Percentiles rank a stretch among this genome's conserved stretches.
phyloP scores from a whole-genome alignment of 2,329 filamentous ascomycete genomes.

The Zymoseptoria crescenta region DNA sequence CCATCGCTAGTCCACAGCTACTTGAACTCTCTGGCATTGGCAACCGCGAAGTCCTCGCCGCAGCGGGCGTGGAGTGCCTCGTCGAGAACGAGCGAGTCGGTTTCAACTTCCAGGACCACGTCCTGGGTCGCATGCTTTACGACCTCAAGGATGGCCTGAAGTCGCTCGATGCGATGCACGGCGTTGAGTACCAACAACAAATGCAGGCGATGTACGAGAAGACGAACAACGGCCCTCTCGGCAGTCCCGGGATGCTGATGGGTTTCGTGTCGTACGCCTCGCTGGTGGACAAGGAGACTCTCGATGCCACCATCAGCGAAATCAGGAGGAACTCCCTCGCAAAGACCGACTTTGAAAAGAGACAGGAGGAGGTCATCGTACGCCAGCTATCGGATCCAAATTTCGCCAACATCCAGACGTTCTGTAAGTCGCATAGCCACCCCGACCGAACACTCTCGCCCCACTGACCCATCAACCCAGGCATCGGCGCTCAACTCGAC shows the following conservation, averaged over 20 bases:
- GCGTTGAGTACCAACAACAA: slow-evolving; percentile 29
- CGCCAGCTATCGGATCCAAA: slow-evolving; percentile 27
- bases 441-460: neutral
- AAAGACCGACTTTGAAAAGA: slow-evolving; percentile 30
- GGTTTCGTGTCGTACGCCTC: slow-evolving; percentile 29
- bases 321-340: slow-evolving; percentile 29
- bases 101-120: slow-evolving; percentile 37
- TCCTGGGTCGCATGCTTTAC: slow-evolving; percentile 26
- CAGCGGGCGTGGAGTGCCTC: slow-evolving; percentile 40
- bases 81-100: slow-evolving; percentile 45
- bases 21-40: slow-evolving; percentile 50
- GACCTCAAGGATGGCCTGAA: slow-evolving; percentile 25
- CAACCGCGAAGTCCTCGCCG: slow-evolving; percentile 40
- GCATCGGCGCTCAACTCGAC: slow-evolving; percentile 27
- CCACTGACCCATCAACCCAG: neutral
- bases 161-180: slow-evolving; percentile 30
- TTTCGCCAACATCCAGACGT: slow-evolving; percentile 33
- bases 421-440: slow-evolving; percentile 17
- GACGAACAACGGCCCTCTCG: slow-evolving; percentile 28
- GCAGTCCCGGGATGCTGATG: slow-evolving; percentile 31
- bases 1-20: slow-evolving; percentile 46
- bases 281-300: slow-evolving; percentile 23
- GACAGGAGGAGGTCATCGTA: slow-evolving; percentile 29
- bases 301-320: slow-evolving; percentile 25
- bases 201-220: slow-evolving; percentile 28